A percentile compares a stretch with the other conserved stretches of the same genome.
Evolutionary conservation across 1,284 basidiomycete species (phyloP).

Genomic region (Irpex sp.): DNA sequence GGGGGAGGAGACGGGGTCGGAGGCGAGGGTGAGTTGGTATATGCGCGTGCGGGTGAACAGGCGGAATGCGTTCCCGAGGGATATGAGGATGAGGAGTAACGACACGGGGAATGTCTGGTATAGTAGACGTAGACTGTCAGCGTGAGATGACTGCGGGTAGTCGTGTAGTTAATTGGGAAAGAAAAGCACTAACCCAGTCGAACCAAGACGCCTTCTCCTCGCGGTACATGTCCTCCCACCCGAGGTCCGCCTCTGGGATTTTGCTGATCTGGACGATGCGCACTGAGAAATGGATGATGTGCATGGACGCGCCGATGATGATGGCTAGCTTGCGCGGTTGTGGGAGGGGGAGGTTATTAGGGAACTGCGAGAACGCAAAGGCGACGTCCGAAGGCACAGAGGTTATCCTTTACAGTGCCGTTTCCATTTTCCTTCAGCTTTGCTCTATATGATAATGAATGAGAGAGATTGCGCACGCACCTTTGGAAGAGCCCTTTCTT

Average conservation of each 20-base stretch:
- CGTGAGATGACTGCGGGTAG: neutral
- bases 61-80: constrained; percentile 56
- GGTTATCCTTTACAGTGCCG: constrained; percentile 38
- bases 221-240: constrained; percentile 74
- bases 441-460: neutral
- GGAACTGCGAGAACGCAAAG: constrained; percentile 72
- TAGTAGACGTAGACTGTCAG: neutral
- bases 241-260: constrained; percentile 60
- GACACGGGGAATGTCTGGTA: constrained; percentile 58
- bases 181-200: constrained; percentile 59
- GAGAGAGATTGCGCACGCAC: constrained; percentile 31
- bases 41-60: constrained; percentile 63
- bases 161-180: neutral
- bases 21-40: constrained; percentile 59
- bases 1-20: constrained; percentile 65
- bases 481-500: constrained; percentile 60
- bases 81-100: constrained; percentile 45
- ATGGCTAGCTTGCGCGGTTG: constrained; percentile 59
- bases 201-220: constrained; percentile 66
- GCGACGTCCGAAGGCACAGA: constrained; percentile 66
- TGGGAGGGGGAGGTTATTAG: constrained; percentile 71
- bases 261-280: constrained; percentile 55
- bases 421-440: no score
- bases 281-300: constrained; percentile 63
- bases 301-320: constrained; percentile 60